Evolutionary conservation across 2,329 filamentous ascomycete genomes (phyloP).

Genomic region (Xylaria sp.): DNA sequence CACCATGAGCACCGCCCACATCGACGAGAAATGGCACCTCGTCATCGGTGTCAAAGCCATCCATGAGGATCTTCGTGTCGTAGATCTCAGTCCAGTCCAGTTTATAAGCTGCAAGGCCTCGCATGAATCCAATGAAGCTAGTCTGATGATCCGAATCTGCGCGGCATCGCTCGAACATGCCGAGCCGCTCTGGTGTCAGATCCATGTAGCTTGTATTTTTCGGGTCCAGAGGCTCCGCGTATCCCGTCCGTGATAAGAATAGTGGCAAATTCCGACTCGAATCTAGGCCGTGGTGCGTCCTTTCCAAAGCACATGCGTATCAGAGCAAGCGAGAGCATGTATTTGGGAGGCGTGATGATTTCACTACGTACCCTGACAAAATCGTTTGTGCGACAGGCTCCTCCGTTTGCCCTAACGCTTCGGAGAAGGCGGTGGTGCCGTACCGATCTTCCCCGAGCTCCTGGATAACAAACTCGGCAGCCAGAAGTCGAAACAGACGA

Average conservation of each 20-base stretch:
- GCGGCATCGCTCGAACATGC: slow-evolving; percentile 44
- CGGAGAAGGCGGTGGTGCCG: slow-evolving; percentile 18
- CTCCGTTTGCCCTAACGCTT: slow-evolving; percentile 7
- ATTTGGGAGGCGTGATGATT: not conserved
- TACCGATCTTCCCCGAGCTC: slow-evolving; percentile 22
- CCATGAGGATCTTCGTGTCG: slow-evolving; percentile 31
- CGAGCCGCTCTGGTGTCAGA: slow-evolving; percentile 29
- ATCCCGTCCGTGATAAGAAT: slow-evolving; percentile 43
- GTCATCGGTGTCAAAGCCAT: slow-evolving; percentile 25
- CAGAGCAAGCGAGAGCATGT: not conserved
- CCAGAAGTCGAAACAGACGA: slow-evolving; percentile 23
- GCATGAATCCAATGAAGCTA: slow-evolving; percentile 46
- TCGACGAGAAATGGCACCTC: slow-evolving; percentile 43
- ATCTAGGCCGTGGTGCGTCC: slow-evolving; percentile 40
- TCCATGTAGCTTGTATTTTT: slow-evolving; percentile 33
- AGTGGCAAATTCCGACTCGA: slow-evolving; percentile 41
- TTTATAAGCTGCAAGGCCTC: slow-evolving; percentile 42
- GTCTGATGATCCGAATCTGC: slow-evolving; percentile 38
- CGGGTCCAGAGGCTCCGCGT: slow-evolving; percentile 41
- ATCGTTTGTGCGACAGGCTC: slow-evolving; percentile 22
- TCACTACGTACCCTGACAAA: slow-evolving; percentile 12
- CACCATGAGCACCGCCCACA: slow-evolving; percentile 46
- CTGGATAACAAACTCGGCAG: slow-evolving; percentile 15
- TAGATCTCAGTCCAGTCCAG: slow-evolving; percentile 44
- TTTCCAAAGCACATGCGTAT: slow-evolving; percentile 6